Evolutionary conservation across 2,329 filamentous ascomycete genomes (phyloP).

Genomic region (Pezicula radicicola): DNA sequence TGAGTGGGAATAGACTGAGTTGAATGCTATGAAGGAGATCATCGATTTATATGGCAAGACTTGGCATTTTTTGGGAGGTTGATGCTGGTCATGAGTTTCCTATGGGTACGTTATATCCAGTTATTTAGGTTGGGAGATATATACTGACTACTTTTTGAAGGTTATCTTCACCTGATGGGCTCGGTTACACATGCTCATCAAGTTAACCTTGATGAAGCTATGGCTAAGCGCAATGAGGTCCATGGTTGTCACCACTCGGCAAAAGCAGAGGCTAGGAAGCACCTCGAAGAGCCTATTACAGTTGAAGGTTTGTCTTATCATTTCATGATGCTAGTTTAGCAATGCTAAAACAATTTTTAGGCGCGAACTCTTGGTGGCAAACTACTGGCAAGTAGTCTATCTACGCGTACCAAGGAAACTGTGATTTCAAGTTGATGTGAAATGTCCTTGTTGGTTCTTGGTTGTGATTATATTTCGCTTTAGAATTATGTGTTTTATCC

Average conservation of each 20-base stretch:
- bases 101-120: slow-evolving; percentile 36
- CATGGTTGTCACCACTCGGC: slow-evolving; percentile 46
- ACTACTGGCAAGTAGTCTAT: no score
- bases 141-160: not conserved
- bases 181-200: slow-evolving; percentile 48
- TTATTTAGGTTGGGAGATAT: not conserved
- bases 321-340: no score
- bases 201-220: slow-evolving; percentile 31
- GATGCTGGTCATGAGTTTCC: slow-evolving; percentile 64
- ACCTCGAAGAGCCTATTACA: slow-evolving; percentile 36
- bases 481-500: no score
- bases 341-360: no score
- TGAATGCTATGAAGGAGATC: slow-evolving; percentile 72
- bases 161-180: slow-evolving; percentile 54
- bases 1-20: slow-evolving; percentile 72
- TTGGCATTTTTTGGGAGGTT: slow-evolving; percentile 80
- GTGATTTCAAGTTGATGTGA: no score
- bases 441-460: no score
- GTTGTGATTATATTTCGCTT: no score
- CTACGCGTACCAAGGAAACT: no score
- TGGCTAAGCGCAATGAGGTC: slow-evolving; percentile 43
- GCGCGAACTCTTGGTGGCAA: no score
- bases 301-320: not conserved
- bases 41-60: slow-evolving; percentile 74
- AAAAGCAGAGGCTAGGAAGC: slow-evolving; percentile 48